These are phyloP conservation scores for Ocimum tenuiflorum DNA, from an alignment of 257 asterid species.

Conservation along the genomic window DNA sequence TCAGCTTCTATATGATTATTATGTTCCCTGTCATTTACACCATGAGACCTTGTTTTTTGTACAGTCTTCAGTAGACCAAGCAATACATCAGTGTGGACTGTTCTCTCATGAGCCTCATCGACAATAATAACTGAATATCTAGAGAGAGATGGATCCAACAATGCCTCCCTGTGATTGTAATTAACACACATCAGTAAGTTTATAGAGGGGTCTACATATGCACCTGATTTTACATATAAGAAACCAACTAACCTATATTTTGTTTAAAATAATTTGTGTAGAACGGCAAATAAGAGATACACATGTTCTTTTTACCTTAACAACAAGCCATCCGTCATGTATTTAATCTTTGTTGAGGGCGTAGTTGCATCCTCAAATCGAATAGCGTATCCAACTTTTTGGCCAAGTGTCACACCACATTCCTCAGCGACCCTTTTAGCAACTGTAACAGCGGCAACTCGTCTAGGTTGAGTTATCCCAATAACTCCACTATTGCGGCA, in stretches of 20 bases:
- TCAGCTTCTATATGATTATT: slow-evolving; percentile 25
- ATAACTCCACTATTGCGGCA: slow-evolving; percentile 71
- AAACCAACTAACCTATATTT: background rate
- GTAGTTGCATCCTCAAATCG: slow-evolving; percentile 90
- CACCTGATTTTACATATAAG: background rate
- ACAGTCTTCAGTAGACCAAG: slow-evolving; percentile 85
- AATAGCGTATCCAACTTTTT: slow-evolving; percentile 86
- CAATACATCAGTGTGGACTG: slow-evolving; percentile 92
- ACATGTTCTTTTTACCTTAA: slow-evolving; percentile 48
- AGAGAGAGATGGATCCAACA: slow-evolving; percentile 78
- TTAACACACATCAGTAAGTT: slow-evolving; percentile 13
- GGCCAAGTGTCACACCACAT: slow-evolving; percentile 68
- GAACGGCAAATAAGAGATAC: slow-evolving; percentile 6
- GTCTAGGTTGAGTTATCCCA: slow-evolving; percentile 95
- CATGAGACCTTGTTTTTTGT: slow-evolving; percentile 59
- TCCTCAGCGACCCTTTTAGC: slow-evolving; percentile 97
- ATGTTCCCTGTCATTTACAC: slow-evolving; percentile 24
- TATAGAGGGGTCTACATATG: background rate
- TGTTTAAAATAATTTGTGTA: background rate
- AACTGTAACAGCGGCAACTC: slow-evolving; percentile 94
- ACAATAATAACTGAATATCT: slow-evolving; percentile 87
- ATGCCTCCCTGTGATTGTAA: slow-evolving; percentile 67
- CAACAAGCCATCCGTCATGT: slow-evolving; percentile 93
- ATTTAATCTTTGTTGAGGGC: slow-evolving; percentile 69
- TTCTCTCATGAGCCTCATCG: slow-evolving; percentile 98